Evolutionary conservation across 2,329 filamentous ascomycete genomes (phyloP).

Genomic region (Tothia fuscella): DNA sequence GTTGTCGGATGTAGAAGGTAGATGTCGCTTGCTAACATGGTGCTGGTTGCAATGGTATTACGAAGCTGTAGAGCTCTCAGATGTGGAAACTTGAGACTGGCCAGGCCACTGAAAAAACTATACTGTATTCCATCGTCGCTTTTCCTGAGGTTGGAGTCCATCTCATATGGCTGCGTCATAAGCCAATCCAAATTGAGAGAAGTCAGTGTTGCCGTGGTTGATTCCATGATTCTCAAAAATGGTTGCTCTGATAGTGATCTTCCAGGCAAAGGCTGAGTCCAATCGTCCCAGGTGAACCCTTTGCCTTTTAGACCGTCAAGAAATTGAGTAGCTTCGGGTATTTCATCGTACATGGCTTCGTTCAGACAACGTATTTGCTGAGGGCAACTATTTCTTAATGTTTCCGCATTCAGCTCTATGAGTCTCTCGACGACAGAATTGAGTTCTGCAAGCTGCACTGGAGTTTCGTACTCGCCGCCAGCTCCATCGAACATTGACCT

Average conservation of each 20-base stretch:
- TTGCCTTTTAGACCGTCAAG: slow-evolving; percentile 6
- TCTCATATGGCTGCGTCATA: slow-evolving; percentile 11
- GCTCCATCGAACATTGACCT: slow-evolving; percentile 10
- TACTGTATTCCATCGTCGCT: slow-evolving; percentile 6
- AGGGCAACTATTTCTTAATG: not conserved
- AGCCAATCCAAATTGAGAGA: slow-evolving; percentile 27
- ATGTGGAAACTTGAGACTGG: slow-evolving; percentile 29
- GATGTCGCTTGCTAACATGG: slow-evolving; percentile 23
- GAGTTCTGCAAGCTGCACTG: slow-evolving; percentile 16
- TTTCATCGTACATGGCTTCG: slow-evolving; percentile 6
- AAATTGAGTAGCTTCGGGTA: not conserved
- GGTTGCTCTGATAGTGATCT: slow-evolving; percentile 10
- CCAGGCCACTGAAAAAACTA: slow-evolving; percentile 19
- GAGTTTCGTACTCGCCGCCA: slow-evolving; percentile 21
- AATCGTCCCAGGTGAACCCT: no score
- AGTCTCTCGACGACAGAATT: slow-evolving; percentile 4
- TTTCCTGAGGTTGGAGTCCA: no score
- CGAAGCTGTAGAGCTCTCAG: slow-evolving; percentile 34
- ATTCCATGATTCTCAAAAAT: slow-evolving; percentile 13
- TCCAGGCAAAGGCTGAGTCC: slow-evolving; percentile 15
- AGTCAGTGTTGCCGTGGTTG: slow-evolving; percentile 17
- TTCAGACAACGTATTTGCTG: slow-evolving; percentile 7
- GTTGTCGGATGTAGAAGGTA: slow-evolving; percentile 21
- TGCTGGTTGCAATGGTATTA: slow-evolving; percentile 29
- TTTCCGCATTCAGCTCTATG: slow-evolving; percentile 14